Evolutionary conservation across 164 flowering plant species (phyloP).

Genomic region (Echeveria elegans): DNA sequence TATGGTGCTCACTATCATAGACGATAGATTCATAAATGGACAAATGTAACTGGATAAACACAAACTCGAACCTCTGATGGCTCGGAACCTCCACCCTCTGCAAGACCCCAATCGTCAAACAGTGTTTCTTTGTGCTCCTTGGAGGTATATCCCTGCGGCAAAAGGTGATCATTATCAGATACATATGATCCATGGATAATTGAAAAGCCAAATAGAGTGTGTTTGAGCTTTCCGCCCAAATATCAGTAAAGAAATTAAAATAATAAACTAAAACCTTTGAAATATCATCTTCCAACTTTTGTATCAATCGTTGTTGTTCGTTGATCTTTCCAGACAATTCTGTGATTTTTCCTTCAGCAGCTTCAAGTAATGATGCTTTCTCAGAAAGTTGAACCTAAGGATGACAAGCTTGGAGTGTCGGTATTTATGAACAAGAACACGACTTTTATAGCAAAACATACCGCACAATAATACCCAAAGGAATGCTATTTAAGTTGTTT

Average conservation of each 20-base stretch:
- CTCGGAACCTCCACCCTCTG: slow-evolving; percentile 58
- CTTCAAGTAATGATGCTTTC: slow-evolving; percentile 58
- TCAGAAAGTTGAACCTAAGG: slow-evolving; percentile 85
- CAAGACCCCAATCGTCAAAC: slow-evolving; percentile 91
- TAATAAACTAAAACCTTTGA: slow-evolving; percentile 48
- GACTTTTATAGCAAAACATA: neutral
- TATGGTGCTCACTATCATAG: neutral
- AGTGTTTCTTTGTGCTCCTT: slow-evolving; percentile 50
- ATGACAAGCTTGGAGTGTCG: neutral
- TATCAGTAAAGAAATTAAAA: neutral
- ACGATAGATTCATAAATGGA: neutral
- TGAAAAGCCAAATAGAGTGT: neutral
- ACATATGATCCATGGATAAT: neutral
- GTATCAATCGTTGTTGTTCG: slow-evolving; percentile 78
- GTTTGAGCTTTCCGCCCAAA: too few species aligned
- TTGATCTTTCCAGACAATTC: slow-evolving; percentile 63
- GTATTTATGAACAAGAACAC: neutral
- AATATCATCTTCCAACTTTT: slow-evolving; percentile 96
- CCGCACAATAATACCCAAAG: neutral
- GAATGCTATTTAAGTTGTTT: neutral
- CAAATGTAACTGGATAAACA: neutral
- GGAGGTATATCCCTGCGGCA: slow-evolving; percentile 74
- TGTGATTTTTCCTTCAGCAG: slow-evolving; percentile 57
- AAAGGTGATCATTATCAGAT: neutral
- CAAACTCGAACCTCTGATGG: slow-evolving; percentile 50